Base-by-base conservation (phyloP, 1,284 basidiomycete genomes). In the Entoloma clypeatum region DNA sequence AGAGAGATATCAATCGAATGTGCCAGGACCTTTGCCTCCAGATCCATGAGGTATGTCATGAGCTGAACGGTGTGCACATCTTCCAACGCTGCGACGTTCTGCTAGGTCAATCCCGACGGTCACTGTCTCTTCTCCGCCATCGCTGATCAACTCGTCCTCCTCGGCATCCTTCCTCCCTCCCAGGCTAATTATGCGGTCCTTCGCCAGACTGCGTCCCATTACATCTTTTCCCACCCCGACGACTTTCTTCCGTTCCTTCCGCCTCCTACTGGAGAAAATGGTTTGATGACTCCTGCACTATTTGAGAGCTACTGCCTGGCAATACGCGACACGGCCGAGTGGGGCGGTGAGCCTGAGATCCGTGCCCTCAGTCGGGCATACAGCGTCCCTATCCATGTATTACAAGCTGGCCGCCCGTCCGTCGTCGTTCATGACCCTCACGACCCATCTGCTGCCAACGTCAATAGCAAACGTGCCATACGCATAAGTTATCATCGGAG, bases 281-380 rank as follows among this genome's bases (percentile, higher is more conserved):
- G 86, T 6, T 57, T 92, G 25, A 92, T 96, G 81, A 77, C 69
- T 7, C 70, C 67, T 5, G 64, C 66, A 28, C 76, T 87, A 57
- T 96, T 89, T 55, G 63, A 77, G 36, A 67, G 72, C 47, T 98
- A 99, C 62, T 97, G 93, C 61, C 65, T 71, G 46, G 74, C 76
- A 7, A 82, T 99, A 14, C 81, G 84, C 36, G 75, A 85, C 55
- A 95, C 92, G 7, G 88, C 81, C 7, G 77, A 84, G 23, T 99
- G 96, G 96, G 96, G 96, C 33, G 96, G 96, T 26, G 92, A 99
- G 64, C 94, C 93, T 2, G 96, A 99, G 73, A 93, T 99, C 33
- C 72, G 91, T 52, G 96, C 96, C 0, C 69, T 99, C 7, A 86
- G 86, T 54, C 75, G 85, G 40, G 82, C 83, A n/a, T 97, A 81